Evolutionary conservation across 2,329 filamentous ascomycete genomes (phyloP), one percentile per base, ranked within the genome.

Genomic region (Beauveria scarabaeidicola): DNA sequence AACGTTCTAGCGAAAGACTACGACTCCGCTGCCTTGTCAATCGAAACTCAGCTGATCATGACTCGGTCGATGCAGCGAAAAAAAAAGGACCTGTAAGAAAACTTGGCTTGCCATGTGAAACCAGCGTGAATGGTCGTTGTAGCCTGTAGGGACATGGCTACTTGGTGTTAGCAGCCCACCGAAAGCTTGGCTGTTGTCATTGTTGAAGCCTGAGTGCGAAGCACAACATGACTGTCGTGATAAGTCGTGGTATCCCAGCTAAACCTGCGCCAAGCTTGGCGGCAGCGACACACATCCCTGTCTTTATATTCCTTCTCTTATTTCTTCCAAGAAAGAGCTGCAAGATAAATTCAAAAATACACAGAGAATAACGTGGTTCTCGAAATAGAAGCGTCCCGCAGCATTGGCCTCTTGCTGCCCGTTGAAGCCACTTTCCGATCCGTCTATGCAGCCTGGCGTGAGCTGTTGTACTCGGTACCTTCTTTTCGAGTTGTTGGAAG

Each of bases 11-110:
- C 19, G 6, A 43, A n/a, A 46, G 2, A 17, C 6, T 21, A 17
- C 7, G 15, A 9, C 15, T 15, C 11, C 44, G 23, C 23, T 17
- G 10, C 15, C 23, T 27, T 27, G 38, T 40, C 21, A 25, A n/a
- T 9, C 11, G 15, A 38, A 21, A 27, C 11, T 3, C 44, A 27
- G 25, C 54, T 29, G 54, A 27, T 9, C 44, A 38, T 56, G 54
- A 48, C 54, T 19, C 54, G 47, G 19, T 9, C 50, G 41, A 38
- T 8, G 9, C 17, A 23, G 10, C 1, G n/a, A 15, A n/a, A 4
- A 15, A 36, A 36, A 58, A 50, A 36, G 10, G 47, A 58, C 36
- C 8, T 43, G 55, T 51, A 52, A 52, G 46, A 58, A 52, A 51
- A 43, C 7, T 23, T 29, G 32, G 36, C 11, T 41, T 47, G 23